A percentile compares a stretch with the other conserved stretches of the same genome.
phyloP scores from a whole-genome alignment of 1,284 basidiomycete genomes.

The Apiotrichum veenhuisii region DNA sequence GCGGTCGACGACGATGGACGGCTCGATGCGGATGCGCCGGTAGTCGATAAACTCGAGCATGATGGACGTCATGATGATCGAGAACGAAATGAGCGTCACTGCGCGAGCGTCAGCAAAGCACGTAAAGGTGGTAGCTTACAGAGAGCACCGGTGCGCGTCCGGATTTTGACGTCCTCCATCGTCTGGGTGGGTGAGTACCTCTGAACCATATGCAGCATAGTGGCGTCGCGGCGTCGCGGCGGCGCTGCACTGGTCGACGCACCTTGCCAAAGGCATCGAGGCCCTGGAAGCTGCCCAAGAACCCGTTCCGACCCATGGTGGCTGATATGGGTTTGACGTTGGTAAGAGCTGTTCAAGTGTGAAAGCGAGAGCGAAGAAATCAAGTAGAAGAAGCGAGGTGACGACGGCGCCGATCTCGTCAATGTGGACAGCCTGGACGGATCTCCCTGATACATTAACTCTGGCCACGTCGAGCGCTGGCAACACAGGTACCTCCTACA shows the following conservation, averaged over 20 bases:
- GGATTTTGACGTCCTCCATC: constrained; percentile 96
- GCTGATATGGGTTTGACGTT: background rate
- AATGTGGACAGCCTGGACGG: too few species aligned
- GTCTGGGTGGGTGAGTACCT: constrained; percentile 59
- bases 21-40: constrained; percentile 77
- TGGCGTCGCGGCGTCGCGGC: background rate
- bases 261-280: constrained; percentile 99
- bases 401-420: too few species aligned
- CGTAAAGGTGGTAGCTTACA: constrained; percentile 51
- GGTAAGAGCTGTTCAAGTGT: background rate
- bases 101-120: constrained; percentile 11
- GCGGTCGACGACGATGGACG: constrained; percentile 85
- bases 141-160: constrained; percentile 86
- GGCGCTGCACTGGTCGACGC: constrained; percentile 26
- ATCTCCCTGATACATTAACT: background rate
- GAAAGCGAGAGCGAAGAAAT: too few species aligned
- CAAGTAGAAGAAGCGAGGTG: too few species aligned
- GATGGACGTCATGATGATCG: constrained; percentile 86
- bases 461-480: background rate
- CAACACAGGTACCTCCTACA: too few species aligned
- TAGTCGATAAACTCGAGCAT: constrained; percentile 96
- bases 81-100: constrained; percentile 90
- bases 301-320: constrained; percentile 48
- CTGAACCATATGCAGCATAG: constrained; percentile 1
- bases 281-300: constrained; percentile 48